Conservation (phyloP, 1,284 basidiomycete species). For the Mycosarcoma mackinlayi region DNA sequence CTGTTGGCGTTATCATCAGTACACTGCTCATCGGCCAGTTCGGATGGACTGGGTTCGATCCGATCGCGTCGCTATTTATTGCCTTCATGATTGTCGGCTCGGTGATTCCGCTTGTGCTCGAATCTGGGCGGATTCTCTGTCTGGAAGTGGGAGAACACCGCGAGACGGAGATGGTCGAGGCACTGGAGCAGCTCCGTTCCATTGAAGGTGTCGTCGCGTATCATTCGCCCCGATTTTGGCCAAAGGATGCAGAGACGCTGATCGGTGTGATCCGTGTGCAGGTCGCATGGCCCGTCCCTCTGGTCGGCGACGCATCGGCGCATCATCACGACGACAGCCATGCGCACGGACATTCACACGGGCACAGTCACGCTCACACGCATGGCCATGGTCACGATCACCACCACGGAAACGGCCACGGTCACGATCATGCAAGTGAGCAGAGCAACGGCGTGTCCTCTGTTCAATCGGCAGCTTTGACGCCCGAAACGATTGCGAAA, state of each 20-base stretch:
- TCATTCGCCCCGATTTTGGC: conserved; percentile 90
- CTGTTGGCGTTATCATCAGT: conserved; percentile 98
- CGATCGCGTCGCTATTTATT: conserved; percentile 96
- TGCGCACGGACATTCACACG: conserved; percentile 1
- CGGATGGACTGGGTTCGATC: conserved; percentile 99
- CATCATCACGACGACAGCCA: conserved; percentile 4
- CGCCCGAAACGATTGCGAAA: conserved; percentile 48
- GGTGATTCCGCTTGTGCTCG: conserved; percentile 92
- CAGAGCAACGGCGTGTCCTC: not conserved
- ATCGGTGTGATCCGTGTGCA: conserved; percentile 80
- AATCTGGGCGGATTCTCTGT: conserved; percentile 87
- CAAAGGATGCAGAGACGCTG: conserved; percentile 85
- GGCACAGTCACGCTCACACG: conserved; percentile 6
- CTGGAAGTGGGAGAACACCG: conserved; percentile 82
- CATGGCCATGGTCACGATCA: conserved; percentile 72
- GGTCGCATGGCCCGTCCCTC: conserved; percentile 70
- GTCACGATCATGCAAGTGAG: conserved; percentile 59
- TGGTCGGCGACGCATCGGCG: conserved; percentile 65
- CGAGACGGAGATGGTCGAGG: conserved; percentile 76
- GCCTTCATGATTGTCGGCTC: conserved; percentile 93
- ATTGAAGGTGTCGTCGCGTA: conserved; percentile 82
- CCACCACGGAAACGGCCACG: conserved; percentile 71
- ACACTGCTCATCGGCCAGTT: conserved; percentile 94
- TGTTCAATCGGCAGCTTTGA: not conserved
- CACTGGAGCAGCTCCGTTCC: conserved; percentile 78